Base-by-base conservation (phyloP, 768 basidiomycete species). In the Rhizopogon vinicolor region DNA sequence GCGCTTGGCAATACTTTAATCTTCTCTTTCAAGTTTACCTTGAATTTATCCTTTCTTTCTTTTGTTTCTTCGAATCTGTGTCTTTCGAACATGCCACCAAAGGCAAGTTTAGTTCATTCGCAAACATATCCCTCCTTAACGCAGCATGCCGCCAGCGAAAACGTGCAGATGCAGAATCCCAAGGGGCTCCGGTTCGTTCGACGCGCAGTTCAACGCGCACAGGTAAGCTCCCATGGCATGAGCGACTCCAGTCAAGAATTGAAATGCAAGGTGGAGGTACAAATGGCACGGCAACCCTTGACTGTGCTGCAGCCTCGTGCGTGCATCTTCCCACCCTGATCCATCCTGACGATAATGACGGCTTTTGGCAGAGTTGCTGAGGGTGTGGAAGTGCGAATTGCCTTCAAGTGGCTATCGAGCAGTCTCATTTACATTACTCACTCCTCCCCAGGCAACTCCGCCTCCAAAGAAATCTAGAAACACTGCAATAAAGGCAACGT, bases 71-170 rank as follows among this genome's bases (percentile, higher is more conserved):
- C 18, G 35, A 25, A 14, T 22, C 33, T 35, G 13, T 44, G 31
- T 22, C 10, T 9, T 33, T 33, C 19, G 25, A 43, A 43, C 39
- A 76, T 76, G 76, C 68, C 74, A 41, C 70, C 72, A 22, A 75
- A 76, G 59, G 74, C 74, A 43, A 13, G 56, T 60, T 50, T 25
- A 29, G 6, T n/a, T 18, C 7, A 22, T 25, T 42, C 44, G 9
- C 29, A 44, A 49, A 28, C 35, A 12, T 41, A 66, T 68, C 65
- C 54, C 66, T 42, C 61, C 33, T 64, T 62, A 52, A 63, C 68
- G 55, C 41, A 64, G 40, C 18, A 7, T 7, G 9, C 41, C 13
- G 5, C 28, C 63, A 89, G 87, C 75, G 86, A 60, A 89, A 87
- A 74, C 83, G 80, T 68, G 68, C 69, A 22, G 78, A 77, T 31